A percentile compares a stretch with the other conserved stretches of the same genome.
Conservation (phyloP, 768 basidiomycete genomes). For the Omphalotus guepiniiformis region DNA sequence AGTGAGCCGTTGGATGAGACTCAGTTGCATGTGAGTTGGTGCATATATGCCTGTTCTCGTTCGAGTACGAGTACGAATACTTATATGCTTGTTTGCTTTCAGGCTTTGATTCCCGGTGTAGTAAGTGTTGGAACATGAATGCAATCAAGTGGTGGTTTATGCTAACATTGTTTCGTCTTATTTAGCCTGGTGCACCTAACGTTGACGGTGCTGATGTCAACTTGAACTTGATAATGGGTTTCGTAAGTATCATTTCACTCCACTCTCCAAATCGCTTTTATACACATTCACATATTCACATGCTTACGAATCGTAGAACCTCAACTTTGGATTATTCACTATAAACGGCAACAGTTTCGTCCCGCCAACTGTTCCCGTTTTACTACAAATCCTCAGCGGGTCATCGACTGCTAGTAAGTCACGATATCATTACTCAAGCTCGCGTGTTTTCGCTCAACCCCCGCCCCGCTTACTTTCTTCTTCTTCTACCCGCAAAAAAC, state of each 20-base stretch:
- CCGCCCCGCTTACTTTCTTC: no score
- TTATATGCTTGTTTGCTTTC: neutral
- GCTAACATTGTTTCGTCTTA: conserved; percentile 12
- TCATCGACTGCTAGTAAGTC: no score
- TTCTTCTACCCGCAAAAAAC: no score
- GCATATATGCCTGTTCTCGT: conserved; percentile 26
- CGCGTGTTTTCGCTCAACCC: no score
- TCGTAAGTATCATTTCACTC: conserved; percentile 9
- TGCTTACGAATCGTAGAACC: conserved; percentile 10
- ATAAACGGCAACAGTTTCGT: conserved; percentile 11
- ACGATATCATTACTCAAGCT: no score
- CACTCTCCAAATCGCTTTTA: conserved; percentile 16
- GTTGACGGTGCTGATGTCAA: conserved; percentile 16
- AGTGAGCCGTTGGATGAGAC: conserved; percentile 15
- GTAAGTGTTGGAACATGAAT: conserved; percentile 17
- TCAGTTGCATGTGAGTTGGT: conserved; percentile 10
- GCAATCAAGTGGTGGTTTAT: conserved; percentile 17
- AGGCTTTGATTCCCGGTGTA: conserved; percentile 12
- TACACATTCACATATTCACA: conserved; percentile 14
- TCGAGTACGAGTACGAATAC: conserved; percentile 21
- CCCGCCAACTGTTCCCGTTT: conserved; percentile 23
- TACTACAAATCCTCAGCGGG: conserved; percentile 33
- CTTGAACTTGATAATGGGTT: conserved; percentile 12
- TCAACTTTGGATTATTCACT: conserved; percentile 6
- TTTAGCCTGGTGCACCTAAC: conserved; percentile 15